Percentiles rank a stretch among this genome's conserved stretches.
These are phyloP conservation scores for Elymus sibiricus DNA, from an alignment of 176 grass and related monocot species.

Conservation along the genomic window DNA sequence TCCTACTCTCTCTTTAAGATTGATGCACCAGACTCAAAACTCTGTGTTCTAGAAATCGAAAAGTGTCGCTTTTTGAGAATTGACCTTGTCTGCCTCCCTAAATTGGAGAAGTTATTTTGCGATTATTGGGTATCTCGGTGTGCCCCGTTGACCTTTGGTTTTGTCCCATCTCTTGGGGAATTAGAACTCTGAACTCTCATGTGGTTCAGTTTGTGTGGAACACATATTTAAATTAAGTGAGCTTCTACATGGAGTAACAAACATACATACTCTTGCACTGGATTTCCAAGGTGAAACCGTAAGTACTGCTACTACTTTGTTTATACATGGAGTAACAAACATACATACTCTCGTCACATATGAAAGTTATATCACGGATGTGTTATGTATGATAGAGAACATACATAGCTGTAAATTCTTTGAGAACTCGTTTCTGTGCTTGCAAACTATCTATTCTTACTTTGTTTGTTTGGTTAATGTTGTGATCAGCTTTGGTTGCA, in stretches of 20 bases:
- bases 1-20: neutral
- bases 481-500: neutral
- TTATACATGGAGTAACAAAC: too few relatives aligned
- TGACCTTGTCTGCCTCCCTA: neutral
- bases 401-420: neutral
- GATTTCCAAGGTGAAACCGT: slow-evolving; percentile 5
- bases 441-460: neutral
- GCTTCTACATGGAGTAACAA: neutral
- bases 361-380: neutral
- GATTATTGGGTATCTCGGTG: neutral
- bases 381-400: neutral
- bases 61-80: neutral
- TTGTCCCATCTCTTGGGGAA: neutral
- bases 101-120: neutral
- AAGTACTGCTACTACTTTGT: neutral
- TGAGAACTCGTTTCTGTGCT: neutral
- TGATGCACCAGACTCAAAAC: slow-evolving; percentile 3
- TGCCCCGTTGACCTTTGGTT: neutral
- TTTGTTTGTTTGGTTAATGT: neutral
- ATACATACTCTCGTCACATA: neutral
- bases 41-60: neutral
- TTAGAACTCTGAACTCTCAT: neutral
- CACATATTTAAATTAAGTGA: neutral
- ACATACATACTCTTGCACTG: slow-evolving; percentile 3
- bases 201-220: neutral